Evolutionary conservation across 371 early-diverging fungal genomes (phyloP).

Genomic region (Chytridium lagenaria): DNA sequence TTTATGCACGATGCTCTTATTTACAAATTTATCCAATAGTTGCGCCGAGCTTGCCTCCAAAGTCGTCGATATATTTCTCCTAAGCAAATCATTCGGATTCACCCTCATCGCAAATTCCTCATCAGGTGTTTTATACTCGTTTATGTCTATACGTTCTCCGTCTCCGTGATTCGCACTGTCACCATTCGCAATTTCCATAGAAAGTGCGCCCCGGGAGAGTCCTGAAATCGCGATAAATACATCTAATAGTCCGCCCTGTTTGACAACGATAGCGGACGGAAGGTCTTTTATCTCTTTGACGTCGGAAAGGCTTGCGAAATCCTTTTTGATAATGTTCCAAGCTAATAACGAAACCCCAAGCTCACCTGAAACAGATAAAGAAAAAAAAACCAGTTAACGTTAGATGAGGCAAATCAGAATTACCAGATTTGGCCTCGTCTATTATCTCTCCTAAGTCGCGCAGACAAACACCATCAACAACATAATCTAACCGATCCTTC

Average conservation of each 20-base stretch:
- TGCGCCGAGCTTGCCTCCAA: neutral
- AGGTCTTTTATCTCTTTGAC: neutral
- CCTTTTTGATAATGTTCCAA: neutral
- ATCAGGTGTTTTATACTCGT: neutral
- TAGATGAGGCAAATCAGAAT: neutral
- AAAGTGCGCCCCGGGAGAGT: neutral
- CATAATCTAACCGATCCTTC: slow-evolving; percentile 12
- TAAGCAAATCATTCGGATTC: neutral
- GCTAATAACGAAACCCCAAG: slow-evolving; percentile 1
- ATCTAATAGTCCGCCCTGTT: neutral
- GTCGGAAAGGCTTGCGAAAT: neutral
- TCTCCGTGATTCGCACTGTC: neutral
- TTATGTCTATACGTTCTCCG: neutral
- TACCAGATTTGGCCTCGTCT: slow-evolving; percentile 22
- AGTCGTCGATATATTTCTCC: neutral
- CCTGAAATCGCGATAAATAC: neutral
- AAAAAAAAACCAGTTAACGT: neutral
- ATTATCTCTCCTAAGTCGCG: neutral
- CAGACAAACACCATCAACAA: slow-evolving; percentile 4
- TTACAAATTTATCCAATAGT: slow-evolving; percentile 12
- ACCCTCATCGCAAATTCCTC: neutral
- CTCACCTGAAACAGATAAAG: slow-evolving; percentile 3
- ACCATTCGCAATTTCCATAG: too few species aligned
- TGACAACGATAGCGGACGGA: neutral
- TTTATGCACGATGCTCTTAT: slow-evolving; percentile 6